Percentiles rank a stretch among this genome's conserved stretches.
These are phyloP conservation scores for Chaetomiaceae sp. DNA, from an alignment of 2,329 filamentous ascomycete species.

Conservation along the genomic window DNA sequence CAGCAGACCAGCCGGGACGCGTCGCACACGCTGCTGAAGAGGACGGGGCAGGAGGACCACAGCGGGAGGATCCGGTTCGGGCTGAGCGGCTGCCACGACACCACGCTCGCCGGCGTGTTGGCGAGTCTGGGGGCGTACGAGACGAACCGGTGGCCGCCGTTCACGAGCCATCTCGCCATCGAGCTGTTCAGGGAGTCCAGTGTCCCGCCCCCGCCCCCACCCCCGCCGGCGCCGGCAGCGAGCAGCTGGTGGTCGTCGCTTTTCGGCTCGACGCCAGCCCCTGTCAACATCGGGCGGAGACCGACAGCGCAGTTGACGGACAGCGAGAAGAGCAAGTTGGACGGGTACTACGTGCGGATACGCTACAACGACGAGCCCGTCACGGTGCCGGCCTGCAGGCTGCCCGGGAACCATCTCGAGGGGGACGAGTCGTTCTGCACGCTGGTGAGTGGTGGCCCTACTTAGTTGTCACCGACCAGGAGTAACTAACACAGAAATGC, in stretches of 20 bases:
- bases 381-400: slow-evolving; percentile 73
- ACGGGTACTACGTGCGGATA: slow-evolving; percentile 81
- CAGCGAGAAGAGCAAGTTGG: slow-evolving; percentile 54
- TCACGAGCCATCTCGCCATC: slow-evolving; percentile 85
- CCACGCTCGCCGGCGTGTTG: slow-evolving; percentile 77
- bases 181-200: slow-evolving; percentile 80
- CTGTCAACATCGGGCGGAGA: slow-evolving; percentile 55
- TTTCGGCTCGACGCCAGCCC: slow-evolving; percentile 30
- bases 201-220: slow-evolving; percentile 26
- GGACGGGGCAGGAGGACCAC: slow-evolving; percentile 32
- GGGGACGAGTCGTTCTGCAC: slow-evolving; percentile 90
- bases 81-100: slow-evolving; percentile 86
- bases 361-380: slow-evolving; percentile 87
- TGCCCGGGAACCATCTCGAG: slow-evolving; percentile 73
- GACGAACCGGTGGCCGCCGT: slow-evolving; percentile 76
- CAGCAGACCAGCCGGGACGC: slow-evolving; percentile 47
- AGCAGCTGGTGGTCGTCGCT: slow-evolving; percentile 33
- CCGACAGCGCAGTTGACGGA: slow-evolving; percentile 50
- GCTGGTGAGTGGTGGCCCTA: slow-evolving; percentile 55
- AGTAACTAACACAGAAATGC: background rate
- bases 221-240: slow-evolving; percentile 22
- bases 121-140: slow-evolving; percentile 75
- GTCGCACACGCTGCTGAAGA: slow-evolving; percentile 43
- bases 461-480: too few species aligned
- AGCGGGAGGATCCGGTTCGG: slow-evolving; percentile 60